phyloP scores from a whole-genome alignment of 495 filamentous ascomycete genomes.

The Hyaloscypha variabilis region DNA sequence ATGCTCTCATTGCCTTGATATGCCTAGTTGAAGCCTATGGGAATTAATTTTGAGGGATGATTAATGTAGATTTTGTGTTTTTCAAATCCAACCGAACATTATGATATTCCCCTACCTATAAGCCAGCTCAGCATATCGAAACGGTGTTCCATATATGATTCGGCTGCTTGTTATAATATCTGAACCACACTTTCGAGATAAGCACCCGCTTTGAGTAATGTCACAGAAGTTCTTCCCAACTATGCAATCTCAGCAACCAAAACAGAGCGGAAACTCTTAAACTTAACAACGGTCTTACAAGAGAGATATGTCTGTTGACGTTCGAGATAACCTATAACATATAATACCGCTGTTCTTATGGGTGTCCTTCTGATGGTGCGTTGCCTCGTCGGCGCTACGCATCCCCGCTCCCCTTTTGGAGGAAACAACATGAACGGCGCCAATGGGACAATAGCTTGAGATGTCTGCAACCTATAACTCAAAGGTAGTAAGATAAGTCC shows the following conservation, averaged over 20 bases:
- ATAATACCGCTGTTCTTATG: not conserved
- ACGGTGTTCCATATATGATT: conserved; percentile 7
- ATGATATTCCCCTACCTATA: conserved; percentile 15
- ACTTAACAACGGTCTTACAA: not conserved
- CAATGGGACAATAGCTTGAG: not conserved
- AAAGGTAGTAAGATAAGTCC: not conserved
- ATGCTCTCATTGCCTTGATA: not conserved
- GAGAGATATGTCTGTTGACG: not conserved
- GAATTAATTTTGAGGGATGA: not conserved
- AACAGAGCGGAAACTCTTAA: not conserved
- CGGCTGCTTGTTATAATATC: not conserved
- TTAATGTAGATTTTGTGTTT: conserved; percentile 1
- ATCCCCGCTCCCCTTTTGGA: not conserved
- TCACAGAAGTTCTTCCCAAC: not conserved
- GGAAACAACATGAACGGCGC: not conserved
- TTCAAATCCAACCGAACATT: not conserved
- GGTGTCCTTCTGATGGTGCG: conserved; percentile 3
- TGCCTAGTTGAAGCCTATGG: not conserved
- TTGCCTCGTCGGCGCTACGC: not conserved
- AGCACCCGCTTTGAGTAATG: not conserved
- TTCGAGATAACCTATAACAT: not conserved
- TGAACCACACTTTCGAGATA: not conserved
- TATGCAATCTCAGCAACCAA: not conserved
- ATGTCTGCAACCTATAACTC: not conserved
- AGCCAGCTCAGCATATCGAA: conserved; percentile 9